Conservation (phyloP, 2,329 filamentous ascomycete species). For the Coleophoma cylindrospora region DNA sequence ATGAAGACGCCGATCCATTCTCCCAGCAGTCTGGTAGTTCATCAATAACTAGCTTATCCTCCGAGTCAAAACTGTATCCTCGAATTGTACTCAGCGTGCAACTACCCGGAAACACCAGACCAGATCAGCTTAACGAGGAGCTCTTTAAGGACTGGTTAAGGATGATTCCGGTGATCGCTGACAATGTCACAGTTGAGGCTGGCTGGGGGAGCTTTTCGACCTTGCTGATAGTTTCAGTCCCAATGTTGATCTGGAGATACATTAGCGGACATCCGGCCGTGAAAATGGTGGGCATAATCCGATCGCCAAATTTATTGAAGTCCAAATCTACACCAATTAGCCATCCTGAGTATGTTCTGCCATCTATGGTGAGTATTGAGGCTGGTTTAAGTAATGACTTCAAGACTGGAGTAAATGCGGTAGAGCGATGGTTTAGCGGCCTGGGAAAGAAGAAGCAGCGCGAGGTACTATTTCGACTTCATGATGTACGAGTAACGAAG, state of each 20-base stretch:
- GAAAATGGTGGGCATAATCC: constrained; percentile 6
- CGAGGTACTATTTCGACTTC: background rate
- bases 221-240: constrained; percentile 17
- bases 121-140: constrained; percentile 11
- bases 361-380: background rate
- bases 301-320: background rate
- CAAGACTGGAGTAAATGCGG: background rate
- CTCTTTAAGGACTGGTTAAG: constrained; percentile 15
- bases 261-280: constrained; percentile 13
- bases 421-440: background rate
- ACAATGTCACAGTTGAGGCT: constrained; percentile 19
- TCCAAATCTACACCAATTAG: background rate
- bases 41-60: background rate
- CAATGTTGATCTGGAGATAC: constrained; percentile 19
- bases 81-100: constrained; percentile 17
- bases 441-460: background rate
- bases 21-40: background rate
- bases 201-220: constrained; percentile 15
- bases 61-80: background rate
- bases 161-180: constrained; percentile 11
- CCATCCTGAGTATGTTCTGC: background rate
- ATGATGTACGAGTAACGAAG: background rate
- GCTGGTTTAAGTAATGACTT: background rate
- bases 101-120: constrained; percentile 9
- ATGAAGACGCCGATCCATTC: background rate